phyloP scores from a whole-genome alignment of 2,329 filamentous ascomycete genomes.

The Thyridium curvatum region DNA sequence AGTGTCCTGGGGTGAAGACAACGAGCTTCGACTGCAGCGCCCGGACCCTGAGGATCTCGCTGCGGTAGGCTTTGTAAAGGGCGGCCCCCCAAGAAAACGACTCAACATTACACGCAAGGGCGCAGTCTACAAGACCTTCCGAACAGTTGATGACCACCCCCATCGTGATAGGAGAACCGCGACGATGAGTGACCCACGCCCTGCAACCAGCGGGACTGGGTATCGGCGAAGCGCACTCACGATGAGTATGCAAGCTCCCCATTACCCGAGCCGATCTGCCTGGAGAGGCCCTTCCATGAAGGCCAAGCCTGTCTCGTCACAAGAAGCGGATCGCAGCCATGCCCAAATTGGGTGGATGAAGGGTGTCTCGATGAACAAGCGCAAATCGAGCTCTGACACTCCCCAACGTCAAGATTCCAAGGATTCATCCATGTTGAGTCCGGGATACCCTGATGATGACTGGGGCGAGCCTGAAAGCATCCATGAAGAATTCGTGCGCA shows the following conservation, averaged over 20 bases:
- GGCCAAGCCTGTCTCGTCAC: constrained; percentile 37
- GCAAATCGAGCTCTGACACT: constrained; percentile 36
- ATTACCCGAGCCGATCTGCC: constrained; percentile 28
- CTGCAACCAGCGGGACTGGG: constrained; percentile 33
- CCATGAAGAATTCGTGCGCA: constrained; percentile 58
- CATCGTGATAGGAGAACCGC: constrained; percentile 51
- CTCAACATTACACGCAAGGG: constrained; percentile 75
- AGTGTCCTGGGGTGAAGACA: constrained; percentile 88
- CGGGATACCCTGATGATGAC: constrained; percentile 45
- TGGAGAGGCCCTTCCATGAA: constrained; percentile 57
- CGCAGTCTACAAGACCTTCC: constrained; percentile 79
- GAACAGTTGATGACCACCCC: constrained; percentile 57
- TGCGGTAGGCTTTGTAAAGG: constrained; percentile 68
- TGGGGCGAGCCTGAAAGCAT: constrained; percentile 58
- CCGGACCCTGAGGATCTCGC: constrained; percentile 59
- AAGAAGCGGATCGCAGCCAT: constrained; percentile 38
- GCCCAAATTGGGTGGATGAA: constrained; percentile 65
- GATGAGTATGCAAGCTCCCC: constrained; percentile 28
- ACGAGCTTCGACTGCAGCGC: constrained; percentile 71
- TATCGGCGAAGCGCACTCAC: constrained; percentile 32
- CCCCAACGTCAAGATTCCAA: constrained; percentile 45
- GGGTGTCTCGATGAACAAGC: constrained; percentile 57
- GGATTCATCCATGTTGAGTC: constrained; percentile 44
- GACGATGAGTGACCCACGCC: constrained; percentile 56
- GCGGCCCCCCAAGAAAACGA: constrained; percentile 55